Conservation (phyloP, 2,329 filamentous ascomycete genomes). For the Trichoderma sp. region DNA sequence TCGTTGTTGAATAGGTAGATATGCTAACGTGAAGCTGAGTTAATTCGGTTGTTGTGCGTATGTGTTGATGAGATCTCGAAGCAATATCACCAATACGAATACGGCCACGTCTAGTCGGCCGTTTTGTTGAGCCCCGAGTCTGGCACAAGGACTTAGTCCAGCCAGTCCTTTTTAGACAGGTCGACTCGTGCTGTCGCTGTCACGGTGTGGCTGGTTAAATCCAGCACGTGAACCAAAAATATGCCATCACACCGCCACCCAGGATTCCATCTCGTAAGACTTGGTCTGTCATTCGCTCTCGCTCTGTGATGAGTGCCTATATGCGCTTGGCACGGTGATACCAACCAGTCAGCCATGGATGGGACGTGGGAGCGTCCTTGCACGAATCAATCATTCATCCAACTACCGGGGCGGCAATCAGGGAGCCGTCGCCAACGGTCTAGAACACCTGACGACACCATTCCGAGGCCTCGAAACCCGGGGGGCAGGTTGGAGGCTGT, state of each 20-base stretch:
- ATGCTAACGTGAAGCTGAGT: background rate
- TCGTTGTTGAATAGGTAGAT: background rate
- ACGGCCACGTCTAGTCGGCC: background rate
- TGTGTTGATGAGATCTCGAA: background rate
- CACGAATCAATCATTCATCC: background rate
- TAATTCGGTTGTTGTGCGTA: background rate
- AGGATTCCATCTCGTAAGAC: background rate
- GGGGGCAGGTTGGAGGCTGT: background rate
- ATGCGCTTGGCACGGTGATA: background rate
- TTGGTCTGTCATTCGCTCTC: background rate
- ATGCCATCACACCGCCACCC: constrained; percentile 15
- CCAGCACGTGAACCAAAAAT: constrained; percentile 5
- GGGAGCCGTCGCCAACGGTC: background rate
- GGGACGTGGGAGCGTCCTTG: background rate
- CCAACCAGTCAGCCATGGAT: background rate
- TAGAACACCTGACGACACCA: background rate
- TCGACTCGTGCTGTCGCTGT: background rate
- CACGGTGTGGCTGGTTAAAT: background rate
- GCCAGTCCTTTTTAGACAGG: background rate
- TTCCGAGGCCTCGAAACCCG: background rate
- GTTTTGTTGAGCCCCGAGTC: background rate
- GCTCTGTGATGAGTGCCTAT: background rate
- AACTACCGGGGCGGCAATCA: background rate
- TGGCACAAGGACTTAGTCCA: background rate
- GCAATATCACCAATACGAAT: background rate